phyloP scores from a whole-genome alignment of 2,329 filamentous ascomycete species.

The Alternaria sp. region DNA sequence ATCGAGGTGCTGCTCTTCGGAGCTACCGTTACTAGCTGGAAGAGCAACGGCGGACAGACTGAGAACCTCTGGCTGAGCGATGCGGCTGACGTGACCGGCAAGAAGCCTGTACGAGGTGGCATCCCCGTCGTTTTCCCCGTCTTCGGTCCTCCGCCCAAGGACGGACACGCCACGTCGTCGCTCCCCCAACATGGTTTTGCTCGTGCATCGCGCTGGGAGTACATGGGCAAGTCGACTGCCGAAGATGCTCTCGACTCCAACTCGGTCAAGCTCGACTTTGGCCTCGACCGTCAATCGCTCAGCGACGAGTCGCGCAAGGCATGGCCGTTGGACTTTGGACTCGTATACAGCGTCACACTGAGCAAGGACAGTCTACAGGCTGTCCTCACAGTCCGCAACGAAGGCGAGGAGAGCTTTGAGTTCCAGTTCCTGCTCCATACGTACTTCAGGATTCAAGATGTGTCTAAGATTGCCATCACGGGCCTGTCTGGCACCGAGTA shows the following conservation, averaged over 20 bases:
- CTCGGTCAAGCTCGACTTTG: constrained; percentile 94
- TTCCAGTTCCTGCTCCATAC: constrained; percentile 93
- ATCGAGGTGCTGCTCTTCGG: constrained; percentile 88
- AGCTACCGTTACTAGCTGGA: constrained; percentile 94
- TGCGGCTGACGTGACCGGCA: constrained; percentile 81
- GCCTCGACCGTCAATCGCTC: constrained; percentile 77
- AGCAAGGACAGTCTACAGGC: constrained; percentile 78
- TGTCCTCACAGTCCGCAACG: constrained; percentile 86
- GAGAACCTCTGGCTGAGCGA: constrained; percentile 91
- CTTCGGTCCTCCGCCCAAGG: constrained; percentile 79
- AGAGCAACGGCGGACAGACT: constrained; percentile 72
- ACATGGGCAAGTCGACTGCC: constrained; percentile 84
- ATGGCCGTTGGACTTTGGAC: constrained; percentile 87
- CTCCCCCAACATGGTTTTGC: constrained; percentile 96
- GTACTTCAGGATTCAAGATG: constrained; percentile 87
- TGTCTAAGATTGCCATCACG: constrained; percentile 73
- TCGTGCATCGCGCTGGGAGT: constrained; percentile 89
- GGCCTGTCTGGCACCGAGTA: constrained; percentile 81
- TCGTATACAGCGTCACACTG: constrained; percentile 93
- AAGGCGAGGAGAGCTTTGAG: constrained; percentile 82
- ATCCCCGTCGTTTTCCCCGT: constrained; percentile 94
- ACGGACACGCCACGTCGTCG: constrained; percentile 76
- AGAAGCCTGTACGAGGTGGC: constrained; percentile 88
- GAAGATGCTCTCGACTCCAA: constrained; percentile 61
- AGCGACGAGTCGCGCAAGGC: constrained; percentile 71